Base-by-base conservation (phyloP, 345 rosid species). In the Pugionium cornutum region DNA sequence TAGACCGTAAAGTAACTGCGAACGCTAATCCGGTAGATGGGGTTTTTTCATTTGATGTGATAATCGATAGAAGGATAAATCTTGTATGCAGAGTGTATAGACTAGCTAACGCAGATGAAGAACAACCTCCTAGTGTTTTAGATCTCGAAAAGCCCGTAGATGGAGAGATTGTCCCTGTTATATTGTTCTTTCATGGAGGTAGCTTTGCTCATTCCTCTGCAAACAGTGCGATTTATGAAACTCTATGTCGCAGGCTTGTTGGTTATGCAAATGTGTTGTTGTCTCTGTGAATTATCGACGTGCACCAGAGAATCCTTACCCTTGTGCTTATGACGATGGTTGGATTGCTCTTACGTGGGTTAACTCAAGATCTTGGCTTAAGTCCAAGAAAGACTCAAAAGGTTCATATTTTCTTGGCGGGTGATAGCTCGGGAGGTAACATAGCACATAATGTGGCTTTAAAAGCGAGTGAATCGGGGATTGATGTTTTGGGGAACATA, bases 381-480 rank as follows among this genome's bases (percentile, higher is more conserved):
- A 70, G 64, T 87, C 92, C 62, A 79, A 80, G 80, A 75, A 68
- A 47, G 92, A 84, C 70, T 77, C 89, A 0, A 86, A 86, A 86
- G 76, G 89, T 83, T 77, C 88, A 82, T 72, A 72, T 87, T 26
- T 92, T 77, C 77, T 76, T 92, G 73, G 98, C 88, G 5, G 98
- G 96, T 2, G 98, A 92, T 73, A 92, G 98, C 71, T 87, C 95
- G 0, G 98, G 98, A 8, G 98, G 98, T 44, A 92, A 92, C 75
- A 92, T 92, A 1, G 95, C 50, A 1, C 96, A 92, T 50, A 82
- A 89, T 62, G 98, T 92, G 58, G 95, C 95, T 35, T 58, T 78
- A 45, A 86, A 78, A 58, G 98, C 92, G 0, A 64, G 65, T 4
- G 92, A 89, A 49, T 80, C 86, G 0, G 96, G 87, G 39, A 78